Evolutionary conservation across 75 land plant genomes (phyloP), one percentile per base, ranked within the genome.

Genomic region (Selaginella moellendorffii): DNA sequence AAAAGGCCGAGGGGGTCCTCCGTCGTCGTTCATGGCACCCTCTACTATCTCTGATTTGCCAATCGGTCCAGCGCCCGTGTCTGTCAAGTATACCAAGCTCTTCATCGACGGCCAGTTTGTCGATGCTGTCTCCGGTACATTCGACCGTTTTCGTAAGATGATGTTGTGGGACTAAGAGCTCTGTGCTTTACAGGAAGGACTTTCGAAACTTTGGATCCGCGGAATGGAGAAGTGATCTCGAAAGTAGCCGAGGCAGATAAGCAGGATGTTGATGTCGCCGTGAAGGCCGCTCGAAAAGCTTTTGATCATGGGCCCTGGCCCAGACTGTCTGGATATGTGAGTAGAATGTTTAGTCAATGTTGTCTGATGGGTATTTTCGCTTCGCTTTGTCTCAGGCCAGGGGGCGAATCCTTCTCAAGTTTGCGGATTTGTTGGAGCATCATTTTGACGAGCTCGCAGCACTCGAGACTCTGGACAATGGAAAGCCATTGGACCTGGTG

Each of bases 271-370:
- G 83, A 84, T 56, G 67, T 66, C 1, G 90, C 90, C 53, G 90
- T 87, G 0, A 58, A 54, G 17, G 87, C 87, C 65, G 90, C 90
- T 54, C 84, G 90, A 10, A 78, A 76, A 66, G 90, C 90, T 2
- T 87, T 87, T 68, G 87, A 87, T 46, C 74, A 77, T 22, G 87
- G 87, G 18, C 87, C 90, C 42, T 87, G 90, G 90, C 87, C 90
- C 10, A 85, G 62, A 29, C 81, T 83, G 87, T 67, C 80, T 30
- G 80, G 80, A 28, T 83, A 86, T 86, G 90, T 83, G 76, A 68
- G 73, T 52, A n/a, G n/a, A n/a, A n/a, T n/a, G n/a, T n/a, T n/a
- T n/a, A n/a, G n/a, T n/a, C n/a, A n/a, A n/a, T n/a, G n/a, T n/a
- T n/a, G n/a, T n/a, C n/a, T n/a, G n/a, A n/a, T n/a, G n/a, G n/a